Evolutionary conservation across 2,329 filamentous ascomycete genomes (phyloP).

Genomic region (Ilyonectria destructans): DNA sequence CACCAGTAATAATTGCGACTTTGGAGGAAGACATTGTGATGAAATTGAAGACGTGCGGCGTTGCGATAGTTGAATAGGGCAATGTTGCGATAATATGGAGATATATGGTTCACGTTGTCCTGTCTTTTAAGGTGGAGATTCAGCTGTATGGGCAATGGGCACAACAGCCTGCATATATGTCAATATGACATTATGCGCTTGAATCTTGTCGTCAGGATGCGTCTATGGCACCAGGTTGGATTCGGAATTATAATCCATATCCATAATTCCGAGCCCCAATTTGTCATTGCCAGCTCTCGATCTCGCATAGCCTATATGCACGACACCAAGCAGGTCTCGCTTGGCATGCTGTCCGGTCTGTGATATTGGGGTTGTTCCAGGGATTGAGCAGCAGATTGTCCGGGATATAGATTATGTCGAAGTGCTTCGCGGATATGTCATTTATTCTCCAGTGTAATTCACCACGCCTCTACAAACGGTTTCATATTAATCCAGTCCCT

Average conservation of each 20-base stretch:
- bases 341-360: too few relatives aligned
- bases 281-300: background rate
- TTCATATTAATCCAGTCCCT: too few relatives aligned
- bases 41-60: background rate
- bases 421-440: too few relatives aligned
- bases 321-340: too few relatives aligned
- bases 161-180: background rate
- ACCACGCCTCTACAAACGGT: too few relatives aligned
- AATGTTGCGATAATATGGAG: background rate
- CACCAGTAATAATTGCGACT: slow-evolving; percentile 43
- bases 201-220: background rate
- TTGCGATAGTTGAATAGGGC: background rate
- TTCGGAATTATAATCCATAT: background rate
- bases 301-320: background rate
- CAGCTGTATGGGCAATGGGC: background rate
- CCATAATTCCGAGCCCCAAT: background rate
- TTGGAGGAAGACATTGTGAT: slow-evolving; percentile 22
- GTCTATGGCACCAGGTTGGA: background rate
- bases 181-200: background rate
- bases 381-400: too few relatives aligned
- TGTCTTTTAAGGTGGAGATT: too few relatives aligned
- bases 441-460: too few relatives aligned
- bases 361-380: too few relatives aligned
- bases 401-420: too few relatives aligned
- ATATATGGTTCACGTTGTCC: too few relatives aligned